These are phyloP conservation scores for Sordaria brevicollis DNA, from an alignment of 495 filamentous ascomycete species.

Conservation along the genomic window DNA sequence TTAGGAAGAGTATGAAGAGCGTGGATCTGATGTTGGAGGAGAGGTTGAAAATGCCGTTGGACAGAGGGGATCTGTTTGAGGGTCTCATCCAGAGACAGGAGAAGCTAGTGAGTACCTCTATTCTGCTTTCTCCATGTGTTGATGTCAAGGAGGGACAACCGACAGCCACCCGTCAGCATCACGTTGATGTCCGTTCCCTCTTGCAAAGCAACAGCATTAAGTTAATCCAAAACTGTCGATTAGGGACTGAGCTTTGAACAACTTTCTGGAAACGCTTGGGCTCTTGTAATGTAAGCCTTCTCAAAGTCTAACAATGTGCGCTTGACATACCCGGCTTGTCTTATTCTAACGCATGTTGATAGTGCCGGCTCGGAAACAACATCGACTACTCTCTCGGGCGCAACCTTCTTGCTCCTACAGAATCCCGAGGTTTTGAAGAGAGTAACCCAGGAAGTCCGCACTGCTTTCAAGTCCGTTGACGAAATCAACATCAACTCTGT, in stretches of 20 bases:
- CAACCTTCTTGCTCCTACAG: constrained; percentile 38
- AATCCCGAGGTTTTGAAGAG: constrained; percentile 28
- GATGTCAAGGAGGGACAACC: not conserved
- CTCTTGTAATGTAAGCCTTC: not conserved
- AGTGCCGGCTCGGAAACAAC: constrained; percentile 40
- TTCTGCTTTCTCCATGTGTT: not conserved
- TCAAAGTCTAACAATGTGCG: not conserved
- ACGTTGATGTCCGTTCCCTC: not conserved
- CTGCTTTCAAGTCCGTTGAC: constrained; percentile 27
- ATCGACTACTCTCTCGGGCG: constrained; percentile 38
- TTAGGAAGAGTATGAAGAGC: constrained; percentile 4
- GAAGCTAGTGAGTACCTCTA: constrained; percentile 6
- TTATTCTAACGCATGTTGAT: not conserved
- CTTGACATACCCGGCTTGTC: not conserved
- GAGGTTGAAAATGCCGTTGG: constrained; percentile 17
- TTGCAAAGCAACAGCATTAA: not conserved
- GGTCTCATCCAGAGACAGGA: constrained; percentile 25
- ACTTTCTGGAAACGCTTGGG: constrained; percentile 5
- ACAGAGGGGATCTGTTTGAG: constrained; percentile 29
- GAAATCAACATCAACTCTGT: constrained; percentile 40
- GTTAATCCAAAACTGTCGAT: not conserved
- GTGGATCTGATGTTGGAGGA: constrained; percentile 15
- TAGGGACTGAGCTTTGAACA: not conserved
- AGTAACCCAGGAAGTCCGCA: constrained; percentile 38
- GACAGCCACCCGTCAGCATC: not conserved